These are phyloP conservation scores for Trichoderma polysporum DNA, from an alignment of 2,329 filamentous ascomycete species.

Conservation along the genomic window DNA sequence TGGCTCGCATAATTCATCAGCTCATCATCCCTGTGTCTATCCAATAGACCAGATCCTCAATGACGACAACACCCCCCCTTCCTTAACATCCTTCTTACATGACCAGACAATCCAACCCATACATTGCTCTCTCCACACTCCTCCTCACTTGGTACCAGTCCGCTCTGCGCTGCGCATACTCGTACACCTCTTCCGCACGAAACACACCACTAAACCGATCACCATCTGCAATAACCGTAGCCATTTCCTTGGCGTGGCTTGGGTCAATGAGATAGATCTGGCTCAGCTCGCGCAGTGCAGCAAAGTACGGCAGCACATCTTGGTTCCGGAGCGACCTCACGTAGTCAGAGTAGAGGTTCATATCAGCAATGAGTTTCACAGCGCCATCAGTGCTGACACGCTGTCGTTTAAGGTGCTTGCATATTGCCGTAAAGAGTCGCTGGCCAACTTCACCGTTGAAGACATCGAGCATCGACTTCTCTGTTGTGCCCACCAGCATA, in stretches of 20 bases:
- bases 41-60: neutral
- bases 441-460: slow-evolving; percentile 98
- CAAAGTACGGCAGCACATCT: slow-evolving; percentile 86
- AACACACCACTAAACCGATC: slow-evolving; percentile 92
- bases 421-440: slow-evolving; percentile 84
- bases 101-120: slow-evolving; percentile 81
- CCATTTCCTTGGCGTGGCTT: slow-evolving; percentile 85
- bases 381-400: slow-evolving; percentile 86
- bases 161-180: slow-evolving; percentile 89
- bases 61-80: neutral
- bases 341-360: slow-evolving; percentile 90
- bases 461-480: slow-evolving; percentile 97
- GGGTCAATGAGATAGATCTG: slow-evolving; percentile 94
- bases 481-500: slow-evolving; percentile 92
- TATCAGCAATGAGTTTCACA: slow-evolving; percentile 91
- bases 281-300: slow-evolving; percentile 83
- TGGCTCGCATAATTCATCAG: slow-evolving; percentile 14
- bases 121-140: slow-evolving; percentile 94
- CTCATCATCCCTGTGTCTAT: neutral
- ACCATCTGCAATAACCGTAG: slow-evolving; percentile 87
- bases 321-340: slow-evolving; percentile 78
- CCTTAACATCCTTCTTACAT: slow-evolving; percentile 58
- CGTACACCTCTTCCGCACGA: slow-evolving; percentile 92
- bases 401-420: slow-evolving; percentile 97
- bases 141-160: slow-evolving; percentile 92